phyloP scores from a whole-genome alignment of 2,329 filamentous ascomycete genomes.

The Calonectria pseudoturangicola region DNA sequence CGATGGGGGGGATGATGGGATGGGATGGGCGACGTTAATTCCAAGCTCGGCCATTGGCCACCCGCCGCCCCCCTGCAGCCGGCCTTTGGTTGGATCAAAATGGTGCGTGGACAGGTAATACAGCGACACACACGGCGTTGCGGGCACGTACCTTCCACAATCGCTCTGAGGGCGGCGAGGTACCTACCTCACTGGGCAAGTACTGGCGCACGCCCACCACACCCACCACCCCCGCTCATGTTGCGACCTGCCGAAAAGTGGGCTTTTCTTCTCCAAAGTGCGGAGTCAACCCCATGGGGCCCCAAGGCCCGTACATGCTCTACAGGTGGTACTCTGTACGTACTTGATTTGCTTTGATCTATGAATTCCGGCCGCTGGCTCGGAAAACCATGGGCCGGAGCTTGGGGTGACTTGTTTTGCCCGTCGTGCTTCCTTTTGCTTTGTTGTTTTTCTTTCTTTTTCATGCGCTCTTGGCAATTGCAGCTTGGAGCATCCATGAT shows the following conservation, averaged over 20 bases:
- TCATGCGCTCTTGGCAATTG: background rate
- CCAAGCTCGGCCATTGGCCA: slow-evolving; percentile 43
- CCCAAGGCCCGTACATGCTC: slow-evolving; percentile 22
- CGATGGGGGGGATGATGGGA: background rate
- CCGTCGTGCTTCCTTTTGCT: background rate
- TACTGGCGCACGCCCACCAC: slow-evolving; percentile 20
- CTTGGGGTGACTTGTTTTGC: background rate
- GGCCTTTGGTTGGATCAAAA: slow-evolving; percentile 27
- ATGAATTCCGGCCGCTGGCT: slow-evolving; percentile 3
- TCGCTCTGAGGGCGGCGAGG: slow-evolving; percentile 1
- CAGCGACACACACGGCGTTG: slow-evolving; percentile 12
- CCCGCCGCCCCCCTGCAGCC: slow-evolving; percentile 25
- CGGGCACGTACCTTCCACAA: slow-evolving; percentile 17
- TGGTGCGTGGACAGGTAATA: slow-evolving; percentile 31
- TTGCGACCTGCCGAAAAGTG: slow-evolving; percentile 40
- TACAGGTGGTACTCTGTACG: background rate
- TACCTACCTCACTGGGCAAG: slow-evolving; percentile 14
- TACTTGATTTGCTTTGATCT: background rate
- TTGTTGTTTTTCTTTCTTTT: background rate
- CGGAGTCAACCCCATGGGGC: slow-evolving; percentile 51
- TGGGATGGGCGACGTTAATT: slow-evolving; percentile 12
- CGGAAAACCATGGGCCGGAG: slow-evolving; percentile 7
- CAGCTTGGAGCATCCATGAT: background rate
- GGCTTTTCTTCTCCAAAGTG: slow-evolving; percentile 51
- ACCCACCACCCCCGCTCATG: slow-evolving; percentile 30